Conservation (phyloP, 106 monocot genomes). For the Vanilla planifolia region DNA sequence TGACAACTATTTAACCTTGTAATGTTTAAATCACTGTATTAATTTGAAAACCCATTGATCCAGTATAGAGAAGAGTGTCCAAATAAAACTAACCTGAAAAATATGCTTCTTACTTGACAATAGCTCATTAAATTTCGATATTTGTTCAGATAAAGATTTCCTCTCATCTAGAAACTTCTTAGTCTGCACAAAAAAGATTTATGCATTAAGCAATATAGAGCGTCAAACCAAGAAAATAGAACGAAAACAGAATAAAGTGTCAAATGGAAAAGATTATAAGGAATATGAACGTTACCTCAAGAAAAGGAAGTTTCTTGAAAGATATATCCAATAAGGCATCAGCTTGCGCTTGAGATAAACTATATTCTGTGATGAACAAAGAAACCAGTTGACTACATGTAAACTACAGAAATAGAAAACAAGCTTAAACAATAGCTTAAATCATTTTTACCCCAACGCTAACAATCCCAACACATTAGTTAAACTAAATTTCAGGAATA, state of each 20-base stretch:
- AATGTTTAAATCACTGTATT: not conserved
- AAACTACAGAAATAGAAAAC: too few relatives aligned
- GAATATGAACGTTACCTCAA: conserved; percentile 52
- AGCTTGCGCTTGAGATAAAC: conserved; percentile 82
- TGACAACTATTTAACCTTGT: not conserved
- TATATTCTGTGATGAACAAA: conserved; percentile 53
- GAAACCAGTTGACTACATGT: too few relatives aligned
- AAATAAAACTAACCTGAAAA: conserved; percentile 33
- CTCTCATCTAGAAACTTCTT: conserved; percentile 83
- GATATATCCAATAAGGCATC: conserved; percentile 92
- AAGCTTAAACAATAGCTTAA: not conserved
- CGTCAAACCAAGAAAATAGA: not conserved
- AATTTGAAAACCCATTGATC: not conserved
- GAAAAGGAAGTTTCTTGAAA: conserved; percentile 69
- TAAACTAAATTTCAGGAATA: too few relatives aligned
- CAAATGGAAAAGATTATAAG: conserved; percentile 1
- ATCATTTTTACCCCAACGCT: not conserved
- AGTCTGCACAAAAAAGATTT: conserved; percentile 37
- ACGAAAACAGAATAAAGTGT: conserved; percentile 1
- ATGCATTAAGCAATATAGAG: not conserved
- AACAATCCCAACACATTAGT: not conserved
- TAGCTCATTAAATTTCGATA: conserved; percentile 82
- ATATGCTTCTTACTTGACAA: conserved; percentile 73
- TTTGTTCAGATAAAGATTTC: conserved; percentile 58
- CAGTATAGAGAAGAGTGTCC: not conserved